Conservation (phyloP, 495 filamentous ascomycete species). For the Hypoxylon subgilvum region DNA sequence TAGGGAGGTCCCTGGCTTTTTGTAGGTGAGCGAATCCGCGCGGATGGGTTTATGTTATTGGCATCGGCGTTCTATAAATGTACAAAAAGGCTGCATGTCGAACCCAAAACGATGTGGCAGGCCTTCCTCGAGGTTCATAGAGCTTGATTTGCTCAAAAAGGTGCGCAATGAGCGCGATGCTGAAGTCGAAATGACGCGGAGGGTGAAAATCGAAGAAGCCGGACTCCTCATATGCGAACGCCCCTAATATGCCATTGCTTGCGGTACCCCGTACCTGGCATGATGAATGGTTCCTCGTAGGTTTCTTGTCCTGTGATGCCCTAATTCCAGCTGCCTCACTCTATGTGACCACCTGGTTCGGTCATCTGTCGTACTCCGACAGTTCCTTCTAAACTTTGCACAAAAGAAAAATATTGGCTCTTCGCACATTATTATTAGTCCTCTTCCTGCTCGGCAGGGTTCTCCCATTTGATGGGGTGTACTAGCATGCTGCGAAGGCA, state of each 20-base stretch:
- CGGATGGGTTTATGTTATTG: not conserved
- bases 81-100: constrained; percentile 30
- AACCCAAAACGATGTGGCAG: constrained; percentile 22
- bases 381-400: constrained; percentile 25
- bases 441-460: constrained; percentile 47
- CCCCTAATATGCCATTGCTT: constrained; percentile 32
- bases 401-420: constrained; percentile 27
- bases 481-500: constrained; percentile 88
- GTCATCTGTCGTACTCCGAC: constrained; percentile 13
- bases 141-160: too few species aligned
- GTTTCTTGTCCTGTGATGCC: constrained; percentile 17
- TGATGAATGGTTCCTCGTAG: constrained; percentile 32
- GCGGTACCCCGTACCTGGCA: constrained; percentile 30
- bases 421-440: constrained; percentile 31
- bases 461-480: constrained; percentile 83
- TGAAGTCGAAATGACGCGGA: constrained; percentile 9
- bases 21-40: too few species aligned
- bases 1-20: constrained; percentile 2
- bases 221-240: constrained; percentile 41
- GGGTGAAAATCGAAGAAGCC: constrained; percentile 21
- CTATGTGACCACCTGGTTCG: constrained; percentile 29
- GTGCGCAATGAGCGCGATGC: constrained; percentile 9
- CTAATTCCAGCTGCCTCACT: constrained; percentile 25
- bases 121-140: constrained; percentile 9
- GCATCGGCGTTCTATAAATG: constrained; percentile 31